Conservation (phyloP, 2,329 filamentous ascomycete species). For the Fusarium sp. region DNA sequence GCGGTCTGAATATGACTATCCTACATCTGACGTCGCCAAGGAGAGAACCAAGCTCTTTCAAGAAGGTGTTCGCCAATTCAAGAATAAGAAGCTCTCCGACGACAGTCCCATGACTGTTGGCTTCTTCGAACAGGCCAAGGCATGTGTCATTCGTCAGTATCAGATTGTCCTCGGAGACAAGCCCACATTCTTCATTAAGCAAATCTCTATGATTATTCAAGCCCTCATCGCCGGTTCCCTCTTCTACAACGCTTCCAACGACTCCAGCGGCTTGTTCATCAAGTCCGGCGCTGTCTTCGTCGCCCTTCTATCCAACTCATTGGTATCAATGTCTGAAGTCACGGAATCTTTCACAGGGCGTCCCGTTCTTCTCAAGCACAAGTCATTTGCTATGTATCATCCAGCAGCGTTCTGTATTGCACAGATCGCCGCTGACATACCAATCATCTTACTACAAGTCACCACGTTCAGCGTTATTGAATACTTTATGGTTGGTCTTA, state of each 20-base stretch:
- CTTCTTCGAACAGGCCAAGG: slow-evolving; percentile 65
- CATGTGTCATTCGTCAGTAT: slow-evolving; percentile 69
- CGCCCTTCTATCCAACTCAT: slow-evolving; percentile 69
- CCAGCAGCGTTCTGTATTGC: slow-evolving; percentile 69
- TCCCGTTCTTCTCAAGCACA: slow-evolving; percentile 69
- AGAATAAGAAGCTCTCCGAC: slow-evolving; percentile 63
- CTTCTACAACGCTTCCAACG: slow-evolving; percentile 72
- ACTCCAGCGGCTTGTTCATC: slow-evolving; percentile 69
- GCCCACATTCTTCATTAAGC: slow-evolving; percentile 71
- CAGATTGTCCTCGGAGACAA: slow-evolving; percentile 75
- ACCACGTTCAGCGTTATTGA: slow-evolving; percentile 66
- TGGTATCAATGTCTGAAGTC: slow-evolving; percentile 74
- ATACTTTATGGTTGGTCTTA: slow-evolving; percentile 73
- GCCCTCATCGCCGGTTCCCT: slow-evolving; percentile 73
- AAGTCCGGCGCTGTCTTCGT: slow-evolving; percentile 75
- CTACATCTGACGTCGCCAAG: slow-evolving; percentile 60
- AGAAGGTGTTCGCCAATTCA: slow-evolving; percentile 63
- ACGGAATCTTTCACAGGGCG: slow-evolving; percentile 70
- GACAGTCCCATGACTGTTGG: slow-evolving; percentile 67
- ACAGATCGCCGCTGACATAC: slow-evolving; percentile 65
- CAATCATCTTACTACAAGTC: slow-evolving; percentile 68
- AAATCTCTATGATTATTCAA: slow-evolving; percentile 66
- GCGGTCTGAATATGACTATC: slow-evolving; percentile 67
- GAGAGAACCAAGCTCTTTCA: slow-evolving; percentile 65
- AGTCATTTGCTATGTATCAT: slow-evolving; percentile 67